Conservation (phyloP, 2,329 filamentous ascomycete genomes). For the Trichoderma citrinoviride region DNA sequence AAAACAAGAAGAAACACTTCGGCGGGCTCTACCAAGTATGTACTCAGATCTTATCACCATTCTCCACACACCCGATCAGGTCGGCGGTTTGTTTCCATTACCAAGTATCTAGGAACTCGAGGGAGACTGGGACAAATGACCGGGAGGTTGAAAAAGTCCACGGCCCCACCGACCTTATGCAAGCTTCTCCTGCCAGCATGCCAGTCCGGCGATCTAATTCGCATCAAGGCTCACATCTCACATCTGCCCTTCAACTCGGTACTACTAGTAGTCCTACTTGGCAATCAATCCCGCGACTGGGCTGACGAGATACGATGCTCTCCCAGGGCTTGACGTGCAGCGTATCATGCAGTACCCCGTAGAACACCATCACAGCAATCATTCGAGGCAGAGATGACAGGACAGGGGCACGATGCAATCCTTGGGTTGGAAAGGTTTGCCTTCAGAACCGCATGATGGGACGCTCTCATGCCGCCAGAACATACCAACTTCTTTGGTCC, state of each 20-base stretch:
- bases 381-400: background rate
- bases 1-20: constrained; percentile 1
- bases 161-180: constrained; percentile 16
- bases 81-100: constrained; percentile 15
- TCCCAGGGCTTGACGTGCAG: background rate
- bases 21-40: background rate
- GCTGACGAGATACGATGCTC: background rate
- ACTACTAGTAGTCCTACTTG: background rate
- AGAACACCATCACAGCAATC: background rate
- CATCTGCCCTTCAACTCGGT: constrained; percentile 4
- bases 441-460: background rate
- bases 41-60: background rate
- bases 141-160: constrained; percentile 11
- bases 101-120: background rate
- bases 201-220: constrained; percentile 25
- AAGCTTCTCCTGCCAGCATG: constrained; percentile 23
- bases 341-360: background rate
- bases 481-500: background rate
- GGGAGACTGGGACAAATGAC: constrained; percentile 11
- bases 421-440: constrained; percentile 5
- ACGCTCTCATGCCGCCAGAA: background rate
- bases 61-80: background rate
- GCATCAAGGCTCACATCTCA: constrained; percentile 25
- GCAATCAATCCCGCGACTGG: background rate
- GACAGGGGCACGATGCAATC: background rate